Base-by-base conservation (phyloP, 176 grass and related monocot species). In the Triticum monococcum region DNA sequence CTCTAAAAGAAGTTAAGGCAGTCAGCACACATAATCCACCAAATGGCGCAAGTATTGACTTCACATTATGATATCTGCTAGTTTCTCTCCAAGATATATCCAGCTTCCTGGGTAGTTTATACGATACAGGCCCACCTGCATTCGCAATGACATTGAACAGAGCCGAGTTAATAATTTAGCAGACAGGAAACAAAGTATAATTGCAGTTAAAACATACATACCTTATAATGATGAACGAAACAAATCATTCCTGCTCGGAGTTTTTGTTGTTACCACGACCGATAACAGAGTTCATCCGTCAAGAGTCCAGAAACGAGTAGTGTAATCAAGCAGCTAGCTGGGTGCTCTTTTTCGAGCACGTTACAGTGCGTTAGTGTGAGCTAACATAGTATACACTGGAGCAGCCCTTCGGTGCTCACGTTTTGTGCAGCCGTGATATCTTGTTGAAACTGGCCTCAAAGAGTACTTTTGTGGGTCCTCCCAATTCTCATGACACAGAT, bases 401-500 rank as follows among this genome's bases (percentile, higher is more conserved):
- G 69, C 24, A 40, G 4, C 8, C 64, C 65, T 85, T 71, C 81
- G 59, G 11, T 14, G 5, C 36, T 50, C 28, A 14, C 6, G 22
- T 52, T 77, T 30, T 64, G 30, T 14, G 9, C 63, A 78, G 36
- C 31, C 36, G 50, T 50, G n/a, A 40, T 50, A 25, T 48, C 37
- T 61, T 88, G 48, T 25, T 85, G 69, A 80, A 91, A 86, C 30
- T 79, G 75, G 18, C 57, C 76, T 36, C 76, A 63, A 38, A 79
- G 54, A 64, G 8, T 38, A 35, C 16, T 25, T 41, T 52, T 28
- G 79, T 64, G 5, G 12, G 62, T 43, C 37, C 52, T 73, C 25
- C 54, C 25, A 24, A 24, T 63, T 72, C 71, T 85, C 86, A 91
- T 31, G 64, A 78, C 43, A 91, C 63, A 91, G 71, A 88, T 5